phyloP scores from a whole-genome alignment of 2,329 filamentous ascomycete species.

The Arachnomyces sp. region DNA sequence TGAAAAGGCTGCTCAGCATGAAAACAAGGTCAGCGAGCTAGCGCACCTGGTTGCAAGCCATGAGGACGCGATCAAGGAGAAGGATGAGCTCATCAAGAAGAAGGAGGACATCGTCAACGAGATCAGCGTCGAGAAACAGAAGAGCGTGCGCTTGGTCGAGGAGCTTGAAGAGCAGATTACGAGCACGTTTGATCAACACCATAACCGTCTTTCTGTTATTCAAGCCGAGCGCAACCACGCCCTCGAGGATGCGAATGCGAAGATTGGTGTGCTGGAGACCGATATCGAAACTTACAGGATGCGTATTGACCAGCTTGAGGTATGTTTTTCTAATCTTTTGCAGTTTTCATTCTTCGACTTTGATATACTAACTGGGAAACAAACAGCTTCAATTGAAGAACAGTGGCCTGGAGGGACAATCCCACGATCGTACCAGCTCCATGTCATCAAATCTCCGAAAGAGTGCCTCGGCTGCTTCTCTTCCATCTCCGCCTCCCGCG shows the following conservation, averaged over 20 bases:
- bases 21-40: slow-evolving; percentile 51
- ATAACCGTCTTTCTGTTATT: slow-evolving; percentile 80
- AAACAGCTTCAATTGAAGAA: slow-evolving; percentile 34
- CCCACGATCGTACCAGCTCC: slow-evolving; percentile 51
- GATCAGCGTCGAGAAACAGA: slow-evolving; percentile 64
- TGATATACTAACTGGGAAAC: slow-evolving; percentile 14
- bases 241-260: slow-evolving; percentile 68
- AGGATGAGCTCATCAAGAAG: slow-evolving; percentile 39
- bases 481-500: slow-evolving; percentile 88
- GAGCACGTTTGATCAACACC: slow-evolving; percentile 88
- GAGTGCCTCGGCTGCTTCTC: slow-evolving; percentile 69
- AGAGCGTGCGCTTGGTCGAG: slow-evolving; percentile 84
- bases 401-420: slow-evolving; percentile 26
- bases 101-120: slow-evolving; percentile 41
- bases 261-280: slow-evolving; percentile 54
- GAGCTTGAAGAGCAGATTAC: slow-evolving; percentile 96
- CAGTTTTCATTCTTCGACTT: neutral
- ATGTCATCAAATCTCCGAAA: slow-evolving; percentile 69
- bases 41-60: slow-evolving; percentile 40
- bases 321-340: slow-evolving; percentile 34
- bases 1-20: slow-evolving; percentile 35
- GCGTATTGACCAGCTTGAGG: slow-evolving; percentile 65
- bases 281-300: slow-evolving; percentile 55
- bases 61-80: slow-evolving; percentile 38
- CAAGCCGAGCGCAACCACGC: slow-evolving; percentile 67